Base-by-base conservation (phyloP, 345 rosid genomes). In the Lepidium africanum region DNA sequence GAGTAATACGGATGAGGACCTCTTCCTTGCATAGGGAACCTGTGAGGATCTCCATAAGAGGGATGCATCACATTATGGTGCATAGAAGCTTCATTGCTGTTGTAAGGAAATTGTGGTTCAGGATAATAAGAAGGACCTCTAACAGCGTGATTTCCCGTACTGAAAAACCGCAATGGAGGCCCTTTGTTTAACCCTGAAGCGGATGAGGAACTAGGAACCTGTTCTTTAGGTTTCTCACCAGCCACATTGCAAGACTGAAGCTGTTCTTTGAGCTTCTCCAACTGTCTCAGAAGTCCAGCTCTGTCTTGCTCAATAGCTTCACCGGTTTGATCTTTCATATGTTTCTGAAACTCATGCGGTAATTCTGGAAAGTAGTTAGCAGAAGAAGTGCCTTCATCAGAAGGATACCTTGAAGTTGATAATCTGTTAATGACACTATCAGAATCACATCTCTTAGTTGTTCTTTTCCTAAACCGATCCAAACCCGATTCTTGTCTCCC, bases 241-340 rank as follows among this genome's bases (percentile, higher is more conserved):
- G 66, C 60, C 21, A 73, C 71, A 65, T 65, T 73, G 46, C 77
- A 73, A 58, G 72, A 73, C 27, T 81, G 84, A 70, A 90, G 92
- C 75, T 93, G 94, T 80, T 88, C 91, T 84, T 88, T 93, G n/a
- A 93, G 82, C 77, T 90, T 88, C 55, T 91, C 95, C 52, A 93
- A 69, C 86, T 90, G 90, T 78, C 88, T 86, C 23, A 93, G 76
- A 66, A 93, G 94, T 80, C 82, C 97, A 63, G 83, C 92, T 57
- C 89, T 76, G 77, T 90, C 90, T 49, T 80, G 79, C 42, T 78
- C 86, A 27, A 80, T 72, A 7, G 82, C 72, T 58, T 64, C 84
- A 69, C 76, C 76, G 42, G 50, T 69, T 56, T 13, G 69, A 5
- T 36, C 50, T 58, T 36, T 47, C 59, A 69, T 39, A 39, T 35